Percentiles rank a stretch among this genome's conserved stretches.
These are phyloP conservation scores for Thuja plicata DNA, from an alignment of 83 land plant genomes.

Conservation along the genomic window DNA sequence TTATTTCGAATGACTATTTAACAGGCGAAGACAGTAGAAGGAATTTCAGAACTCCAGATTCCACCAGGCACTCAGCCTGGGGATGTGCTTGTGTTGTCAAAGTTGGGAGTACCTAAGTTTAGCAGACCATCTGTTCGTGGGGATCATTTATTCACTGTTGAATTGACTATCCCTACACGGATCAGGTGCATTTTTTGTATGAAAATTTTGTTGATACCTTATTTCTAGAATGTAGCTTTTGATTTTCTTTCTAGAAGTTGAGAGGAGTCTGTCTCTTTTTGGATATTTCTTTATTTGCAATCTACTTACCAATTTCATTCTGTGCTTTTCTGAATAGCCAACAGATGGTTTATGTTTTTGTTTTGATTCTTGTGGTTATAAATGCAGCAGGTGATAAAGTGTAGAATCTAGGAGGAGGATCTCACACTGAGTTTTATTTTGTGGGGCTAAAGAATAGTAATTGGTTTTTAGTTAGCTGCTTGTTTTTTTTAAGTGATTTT, in stretches of 20 bases:
- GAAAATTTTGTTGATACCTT: background rate
- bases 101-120: slow-evolving; percentile 84
- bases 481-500: too few species aligned
- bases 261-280: background rate
- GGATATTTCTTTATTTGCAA: background rate
- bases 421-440: background rate
- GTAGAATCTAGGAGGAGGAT: background rate
- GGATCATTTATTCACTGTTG: slow-evolving; percentile 89
- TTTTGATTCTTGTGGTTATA: background rate
- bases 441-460: background rate
- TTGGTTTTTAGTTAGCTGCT: background rate
- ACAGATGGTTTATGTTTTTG: background rate
- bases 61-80: slow-evolving; percentile 99
- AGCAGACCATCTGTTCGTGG: slow-evolving; percentile 90
- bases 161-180: slow-evolving; percentile 84
- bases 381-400: background rate
- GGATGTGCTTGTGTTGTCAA: slow-evolving; percentile 86
- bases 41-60: slow-evolving; percentile 73
- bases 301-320: background rate
- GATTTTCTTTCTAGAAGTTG: background rate
- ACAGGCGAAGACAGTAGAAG: slow-evolving; percentile 95
- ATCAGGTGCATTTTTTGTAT: slow-evolving; percentile 60
- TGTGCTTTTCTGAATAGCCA: background rate
- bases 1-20: background rate
- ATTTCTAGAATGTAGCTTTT: background rate